phyloP scores from a whole-genome alignment of 2,329 filamentous ascomycete genomes.

The Stromatinia cepivora region DNA sequence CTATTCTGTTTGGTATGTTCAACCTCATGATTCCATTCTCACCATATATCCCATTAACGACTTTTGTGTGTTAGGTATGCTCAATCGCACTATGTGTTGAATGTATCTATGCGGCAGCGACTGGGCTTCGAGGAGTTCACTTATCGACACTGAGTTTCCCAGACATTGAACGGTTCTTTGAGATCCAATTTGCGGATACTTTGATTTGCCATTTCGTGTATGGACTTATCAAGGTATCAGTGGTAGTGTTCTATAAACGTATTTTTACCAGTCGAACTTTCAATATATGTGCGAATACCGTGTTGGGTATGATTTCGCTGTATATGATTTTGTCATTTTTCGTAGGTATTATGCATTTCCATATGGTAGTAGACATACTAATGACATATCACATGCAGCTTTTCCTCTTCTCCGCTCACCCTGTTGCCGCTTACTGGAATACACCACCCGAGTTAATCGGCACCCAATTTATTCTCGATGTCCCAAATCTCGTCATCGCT shows the following conservation, averaged over 20 bases:
- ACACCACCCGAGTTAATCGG: neutral
- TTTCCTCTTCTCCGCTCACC: constrained; percentile 7
- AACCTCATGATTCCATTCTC: neutral
- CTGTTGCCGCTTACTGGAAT: constrained; percentile 9
- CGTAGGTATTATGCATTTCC: neutral
- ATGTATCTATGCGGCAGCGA: constrained; percentile 14
- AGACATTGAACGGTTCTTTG: constrained; percentile 9
- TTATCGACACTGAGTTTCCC: constrained; percentile 10
- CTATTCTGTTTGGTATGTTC: constrained; percentile 13
- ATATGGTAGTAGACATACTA: neutral
- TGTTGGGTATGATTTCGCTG: constrained; percentile 10
- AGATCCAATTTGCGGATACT: constrained; percentile 12
- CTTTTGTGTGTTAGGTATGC: neutral
- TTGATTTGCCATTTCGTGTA: constrained; percentile 20
- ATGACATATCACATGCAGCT: neutral
- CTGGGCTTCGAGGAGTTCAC: constrained; percentile 9
- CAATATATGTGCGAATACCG: constrained; percentile 3
- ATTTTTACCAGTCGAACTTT: constrained; percentile 14
- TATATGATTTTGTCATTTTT: constrained; percentile 16
- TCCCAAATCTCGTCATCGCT: constrained; percentile 11
- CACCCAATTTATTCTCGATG: constrained; percentile 5
- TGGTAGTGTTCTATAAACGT: constrained; percentile 16
- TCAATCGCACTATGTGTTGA: neutral
- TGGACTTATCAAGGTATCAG: constrained; percentile 19
- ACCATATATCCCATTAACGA: neutral